phyloP scores from a whole-genome alignment of 305 asterid genomes.

The Plantago lanceolata region DNA sequence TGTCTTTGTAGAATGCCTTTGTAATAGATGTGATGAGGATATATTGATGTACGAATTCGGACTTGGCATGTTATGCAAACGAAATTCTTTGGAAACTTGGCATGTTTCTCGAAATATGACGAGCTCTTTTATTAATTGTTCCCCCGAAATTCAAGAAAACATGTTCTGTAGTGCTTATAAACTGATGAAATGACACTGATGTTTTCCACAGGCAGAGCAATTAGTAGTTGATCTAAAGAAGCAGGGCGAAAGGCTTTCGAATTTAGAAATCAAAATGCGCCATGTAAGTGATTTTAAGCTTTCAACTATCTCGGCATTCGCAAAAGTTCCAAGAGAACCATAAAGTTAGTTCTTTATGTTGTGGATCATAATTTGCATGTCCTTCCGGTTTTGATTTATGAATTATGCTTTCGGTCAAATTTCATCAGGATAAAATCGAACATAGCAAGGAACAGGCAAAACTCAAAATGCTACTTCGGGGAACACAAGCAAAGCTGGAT shows the following conservation, averaged over 20 bases:
- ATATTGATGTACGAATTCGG: background rate
- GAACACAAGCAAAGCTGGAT: constrained; percentile 59
- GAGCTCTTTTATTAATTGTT: no score
- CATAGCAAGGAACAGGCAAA: constrained; percentile 43
- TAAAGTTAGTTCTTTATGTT: background rate
- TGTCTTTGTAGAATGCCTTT: background rate
- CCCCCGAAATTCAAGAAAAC: no score
- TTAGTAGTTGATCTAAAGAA: constrained; percentile 39
- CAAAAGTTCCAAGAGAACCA: background rate
- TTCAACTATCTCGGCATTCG: background rate
- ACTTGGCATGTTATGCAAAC: constrained; percentile 43
- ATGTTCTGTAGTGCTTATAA: background rate
- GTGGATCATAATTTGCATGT: background rate
- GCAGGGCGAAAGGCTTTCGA: constrained; percentile 35
- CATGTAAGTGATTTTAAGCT: constrained; percentile 37
- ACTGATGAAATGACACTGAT: constrained; percentile 20
- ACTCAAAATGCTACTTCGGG: constrained; percentile 63
- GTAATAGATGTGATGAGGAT: background rate
- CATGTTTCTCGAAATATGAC: constrained; percentile 20
- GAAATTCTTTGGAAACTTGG: no score
- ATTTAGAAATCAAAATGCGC: constrained; percentile 40
- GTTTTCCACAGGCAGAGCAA: constrained; percentile 30
- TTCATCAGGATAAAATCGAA: constrained; percentile 41
- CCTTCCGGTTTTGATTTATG: background rate
- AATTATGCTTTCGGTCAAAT: constrained; percentile 10